A percentile compares a stretch with the other conserved stretches of the same genome.
Conservation (phyloP, 2,329 filamentous ascomycete species). For the Alternaria atra region DNA sequence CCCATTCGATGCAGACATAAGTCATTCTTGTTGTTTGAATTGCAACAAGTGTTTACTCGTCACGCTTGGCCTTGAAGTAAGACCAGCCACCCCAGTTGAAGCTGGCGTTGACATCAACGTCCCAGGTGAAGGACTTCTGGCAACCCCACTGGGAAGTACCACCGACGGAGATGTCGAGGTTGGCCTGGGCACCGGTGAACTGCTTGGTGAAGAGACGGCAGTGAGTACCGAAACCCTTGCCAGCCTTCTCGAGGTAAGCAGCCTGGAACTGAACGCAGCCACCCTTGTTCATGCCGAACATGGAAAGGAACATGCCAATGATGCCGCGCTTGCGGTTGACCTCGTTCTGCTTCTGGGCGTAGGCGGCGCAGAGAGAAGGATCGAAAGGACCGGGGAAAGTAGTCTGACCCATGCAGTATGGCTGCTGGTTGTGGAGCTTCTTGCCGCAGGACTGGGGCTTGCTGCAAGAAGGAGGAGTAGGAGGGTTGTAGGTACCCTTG, state of each 20-base stretch:
- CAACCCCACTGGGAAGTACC: slow-evolving; percentile 27
- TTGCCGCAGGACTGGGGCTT: slow-evolving; percentile 33
- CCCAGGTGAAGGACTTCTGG: slow-evolving; percentile 36
- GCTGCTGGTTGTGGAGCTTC: slow-evolving; percentile 35
- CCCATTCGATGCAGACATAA: slow-evolving; percentile 3
- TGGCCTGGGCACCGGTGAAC: slow-evolving; percentile 28
- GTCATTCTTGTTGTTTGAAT: slow-evolving; percentile 3
- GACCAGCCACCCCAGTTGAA: slow-evolving; percentile 30
- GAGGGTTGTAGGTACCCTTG: slow-evolving; percentile 31
- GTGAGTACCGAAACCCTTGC: slow-evolving; percentile 35
- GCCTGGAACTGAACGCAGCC: slow-evolving; percentile 38
- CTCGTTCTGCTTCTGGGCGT: slow-evolving; percentile 35
- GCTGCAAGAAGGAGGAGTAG: slow-evolving; percentile 30
- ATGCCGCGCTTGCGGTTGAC: slow-evolving; percentile 30
- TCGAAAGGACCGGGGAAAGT: slow-evolving; percentile 40
- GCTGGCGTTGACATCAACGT: slow-evolving; percentile 32
- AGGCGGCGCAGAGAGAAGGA: slow-evolving; percentile 35
- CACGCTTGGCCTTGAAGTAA: slow-evolving; percentile 12
- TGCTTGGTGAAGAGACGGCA: slow-evolving; percentile 40
- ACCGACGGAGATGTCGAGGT: slow-evolving; percentile 28
- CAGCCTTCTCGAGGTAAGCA: slow-evolving; percentile 33
- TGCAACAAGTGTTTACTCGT: slow-evolving; percentile 15
- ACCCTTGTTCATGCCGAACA: slow-evolving; percentile 32
- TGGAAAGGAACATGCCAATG: slow-evolving; percentile 19
- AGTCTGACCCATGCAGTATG: slow-evolving; percentile 37